Evolutionary conservation across 129 eudicot genomes (phyloP).

Genomic region (Flaveria sonorensis): DNA sequence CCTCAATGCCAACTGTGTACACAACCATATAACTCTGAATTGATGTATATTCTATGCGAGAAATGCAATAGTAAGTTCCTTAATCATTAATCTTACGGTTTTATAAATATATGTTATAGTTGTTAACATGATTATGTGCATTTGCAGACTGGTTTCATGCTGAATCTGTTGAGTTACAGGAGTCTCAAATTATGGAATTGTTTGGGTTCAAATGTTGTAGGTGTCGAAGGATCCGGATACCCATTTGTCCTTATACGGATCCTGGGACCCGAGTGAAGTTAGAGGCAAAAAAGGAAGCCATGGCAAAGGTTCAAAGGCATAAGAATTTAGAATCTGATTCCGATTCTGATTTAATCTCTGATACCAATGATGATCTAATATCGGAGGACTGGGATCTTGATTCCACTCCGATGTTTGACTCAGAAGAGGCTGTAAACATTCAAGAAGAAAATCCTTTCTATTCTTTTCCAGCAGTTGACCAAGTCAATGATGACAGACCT

Average conservation of each 20-base stretch:
- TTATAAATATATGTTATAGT: not conserved
- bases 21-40: constrained; percentile 53
- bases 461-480: constrained; percentile 51
- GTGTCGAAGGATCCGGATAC: constrained; percentile 81
- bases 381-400: constrained; percentile 41
- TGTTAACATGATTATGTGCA: constrained; percentile 12
- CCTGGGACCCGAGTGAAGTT: constrained; percentile 33
- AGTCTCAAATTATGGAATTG: constrained; percentile 58
- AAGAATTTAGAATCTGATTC: constrained; percentile 34
- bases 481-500: constrained; percentile 32
- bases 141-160: constrained; percentile 94
- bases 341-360: constrained; percentile 29
- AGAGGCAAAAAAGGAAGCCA: constrained; percentile 44
- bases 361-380: constrained; percentile 32
- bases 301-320: constrained; percentile 39
- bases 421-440: constrained; percentile 35
- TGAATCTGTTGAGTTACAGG: constrained; percentile 73
- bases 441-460: constrained; percentile 50
- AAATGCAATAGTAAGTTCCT: constrained; percentile 59
- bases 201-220: constrained; percentile 76
- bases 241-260: constrained; percentile 69
- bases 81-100: not conserved
- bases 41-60: constrained; percentile 81
- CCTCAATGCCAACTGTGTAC: constrained; percentile 62
- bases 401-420: constrained; percentile 31